Evolutionary conservation across 2,329 filamentous ascomycete genomes (phyloP).

Genomic region (Phoma sp.): DNA sequence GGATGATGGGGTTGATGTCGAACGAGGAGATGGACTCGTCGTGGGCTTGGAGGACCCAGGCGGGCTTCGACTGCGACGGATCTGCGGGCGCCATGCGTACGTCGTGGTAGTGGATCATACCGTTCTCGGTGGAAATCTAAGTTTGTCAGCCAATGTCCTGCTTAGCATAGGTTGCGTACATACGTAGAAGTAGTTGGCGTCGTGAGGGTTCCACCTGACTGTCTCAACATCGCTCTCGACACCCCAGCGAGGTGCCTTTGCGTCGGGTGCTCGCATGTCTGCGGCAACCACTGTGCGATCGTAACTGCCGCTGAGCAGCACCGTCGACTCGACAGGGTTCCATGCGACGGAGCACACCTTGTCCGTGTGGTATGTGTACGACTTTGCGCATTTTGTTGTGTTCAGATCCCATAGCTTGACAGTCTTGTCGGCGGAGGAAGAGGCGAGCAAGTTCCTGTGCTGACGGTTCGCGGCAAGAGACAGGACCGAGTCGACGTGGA

Average conservation of each 20-base stretch:
- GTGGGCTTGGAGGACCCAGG: constrained; percentile 96
- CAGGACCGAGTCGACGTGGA: constrained; percentile 93
- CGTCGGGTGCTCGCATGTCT: constrained; percentile 92
- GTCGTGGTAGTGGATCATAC: constrained; percentile 92
- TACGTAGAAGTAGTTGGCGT: constrained; percentile 92
- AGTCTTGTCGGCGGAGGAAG: constrained; percentile 93
- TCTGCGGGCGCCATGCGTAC: constrained; percentile 75
- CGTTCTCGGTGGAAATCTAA: constrained; percentile 79
- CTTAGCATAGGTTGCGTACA: constrained; percentile 18
- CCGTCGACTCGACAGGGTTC: constrained; percentile 85
- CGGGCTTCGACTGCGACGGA: constrained; percentile 77
- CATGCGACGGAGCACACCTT: constrained; percentile 97
- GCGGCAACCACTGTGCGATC: constrained; percentile 93
- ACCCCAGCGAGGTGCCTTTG: constrained; percentile 82
- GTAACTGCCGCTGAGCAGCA: constrained; percentile 91
- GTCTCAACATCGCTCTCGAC: constrained; percentile 96
- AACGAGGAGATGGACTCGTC: constrained; percentile 91
- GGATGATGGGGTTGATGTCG: constrained; percentile 87
- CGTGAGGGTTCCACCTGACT: constrained; percentile 90
- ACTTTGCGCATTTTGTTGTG: constrained; percentile 91
- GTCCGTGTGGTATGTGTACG: constrained; percentile 93
- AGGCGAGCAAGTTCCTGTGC: constrained; percentile 92
- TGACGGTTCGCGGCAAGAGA: constrained; percentile 90
- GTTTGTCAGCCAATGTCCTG: constrained; percentile 22
- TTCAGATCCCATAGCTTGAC: constrained; percentile 98